Evolutionary conservation across 1,284 basidiomycete genomes (phyloP).

Genomic region (Coniferiporia sulphurascens): DNA sequence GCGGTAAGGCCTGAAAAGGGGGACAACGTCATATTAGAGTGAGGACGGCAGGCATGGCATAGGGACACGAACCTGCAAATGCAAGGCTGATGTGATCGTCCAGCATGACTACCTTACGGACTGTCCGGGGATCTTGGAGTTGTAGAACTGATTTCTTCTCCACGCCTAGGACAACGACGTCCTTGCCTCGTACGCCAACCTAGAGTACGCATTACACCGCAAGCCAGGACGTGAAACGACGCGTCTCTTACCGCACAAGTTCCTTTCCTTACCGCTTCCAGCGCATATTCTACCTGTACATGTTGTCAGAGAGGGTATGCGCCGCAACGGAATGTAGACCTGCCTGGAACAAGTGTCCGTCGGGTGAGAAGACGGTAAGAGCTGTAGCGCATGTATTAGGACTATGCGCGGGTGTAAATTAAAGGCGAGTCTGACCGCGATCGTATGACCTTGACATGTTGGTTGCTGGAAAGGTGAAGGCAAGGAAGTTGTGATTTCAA

Average conservation of each 20-base stretch:
- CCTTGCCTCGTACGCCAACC: constrained; percentile 95
- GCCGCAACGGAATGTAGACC: constrained; percentile 15
- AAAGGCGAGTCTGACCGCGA: constrained; percentile 47
- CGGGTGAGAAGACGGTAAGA: constrained; percentile 91
- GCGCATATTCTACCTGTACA: constrained; percentile 92
- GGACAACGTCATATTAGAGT: not conserved
- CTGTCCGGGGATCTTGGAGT: constrained; percentile 96
- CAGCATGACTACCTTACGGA: constrained; percentile 97
- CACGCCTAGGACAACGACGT: constrained; percentile 94
- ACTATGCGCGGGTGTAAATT: not conserved
- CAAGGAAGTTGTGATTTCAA: constrained; percentile 11
- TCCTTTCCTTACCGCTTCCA: constrained; percentile 95
- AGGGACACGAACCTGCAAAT: constrained; percentile 76
- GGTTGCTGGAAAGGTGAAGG: constrained; percentile 15
- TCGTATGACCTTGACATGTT: constrained; percentile 75
- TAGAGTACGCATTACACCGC: constrained; percentile 28
- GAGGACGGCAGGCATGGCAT: not conserved
- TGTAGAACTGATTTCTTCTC: constrained; percentile 99
- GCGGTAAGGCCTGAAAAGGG: constrained; percentile 80
- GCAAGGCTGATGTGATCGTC: constrained; percentile 98
- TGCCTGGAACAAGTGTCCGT: constrained; percentile 91
- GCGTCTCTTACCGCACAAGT: constrained; percentile 84
- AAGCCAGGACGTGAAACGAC: not conserved
- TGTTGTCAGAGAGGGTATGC: constrained; percentile 1
- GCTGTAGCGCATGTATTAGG: constrained; percentile 41